Base-by-base conservation (phyloP, 129 eudicot genomes). In the Flaveria sonorensis region DNA sequence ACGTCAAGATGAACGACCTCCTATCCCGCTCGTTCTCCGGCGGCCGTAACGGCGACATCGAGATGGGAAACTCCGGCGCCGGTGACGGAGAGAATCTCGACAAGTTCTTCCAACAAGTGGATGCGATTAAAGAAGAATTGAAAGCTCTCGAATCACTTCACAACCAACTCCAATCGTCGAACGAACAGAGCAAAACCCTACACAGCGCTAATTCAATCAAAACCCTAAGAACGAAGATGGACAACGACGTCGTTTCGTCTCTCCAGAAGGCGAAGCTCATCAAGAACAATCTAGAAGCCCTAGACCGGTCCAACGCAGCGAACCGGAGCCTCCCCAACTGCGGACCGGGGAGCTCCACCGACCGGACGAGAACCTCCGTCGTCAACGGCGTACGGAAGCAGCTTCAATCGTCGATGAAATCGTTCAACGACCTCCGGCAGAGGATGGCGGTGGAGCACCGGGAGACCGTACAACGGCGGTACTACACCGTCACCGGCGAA, bases 21-120 rank as follows among this genome's bases (percentile, higher is more conserved):
- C 77, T 87, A 51, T 89, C 95, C 10, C 81, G 81, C 56, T 89
- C 95, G 7, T 87, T 85, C 10, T 79, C 83, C 28, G 79, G 75
- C 9, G 75, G 74, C 3, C 82, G 81, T 10, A 84, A 71, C 78
- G 79, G 55, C 55, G 77, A 73, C 2, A 80, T 84, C 62, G 85
- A 86, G 61, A 81, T 81, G 89, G 71, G 83, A 9, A 53, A 50
- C 62, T 14, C 78, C 61, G 10, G 70, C 16, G 4, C 68, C 83
- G 19, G 63, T 30, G 36, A 30, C 12, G 47, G 53, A 2, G 15
- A 21, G 2, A 85, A 87, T 77, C 88, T 87, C 55, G 90, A 89
- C 61, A 77, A 79, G 26, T 89, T 89, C 83, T 89, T 89, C 66
- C 67, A 81, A 23, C 87, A 83, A 20, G 96, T 89, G 2, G 96